A percentile compares a stretch with the other conserved stretches of the same genome.
Evolutionary conservation across 2,329 filamentous ascomycete species (phyloP).

Genomic region (Beauveria medogensis): DNA sequence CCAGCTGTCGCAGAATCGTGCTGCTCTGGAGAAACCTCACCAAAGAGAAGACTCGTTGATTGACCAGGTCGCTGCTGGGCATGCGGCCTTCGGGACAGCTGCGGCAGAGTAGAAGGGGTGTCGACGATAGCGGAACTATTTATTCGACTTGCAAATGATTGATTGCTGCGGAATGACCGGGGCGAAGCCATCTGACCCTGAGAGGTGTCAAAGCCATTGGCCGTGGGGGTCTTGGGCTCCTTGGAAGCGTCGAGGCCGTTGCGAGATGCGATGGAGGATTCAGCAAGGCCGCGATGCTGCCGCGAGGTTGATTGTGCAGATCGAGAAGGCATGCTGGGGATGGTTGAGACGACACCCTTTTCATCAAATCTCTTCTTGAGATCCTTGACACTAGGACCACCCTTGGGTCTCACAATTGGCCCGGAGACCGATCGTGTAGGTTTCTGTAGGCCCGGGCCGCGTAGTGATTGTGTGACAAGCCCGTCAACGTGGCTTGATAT

Average conservation of each 20-base stretch:
- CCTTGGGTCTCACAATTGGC: conserved; percentile 38
- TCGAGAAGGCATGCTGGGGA: conserved; percentile 26
- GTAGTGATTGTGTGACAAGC: conserved; percentile 32
- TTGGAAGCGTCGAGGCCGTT: neutral
- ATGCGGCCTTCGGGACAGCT: conserved; percentile 23
- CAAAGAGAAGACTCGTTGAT: conserved; percentile 57
- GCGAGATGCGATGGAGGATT: conserved; percentile 1
- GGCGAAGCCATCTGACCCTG: neutral
- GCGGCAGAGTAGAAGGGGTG: neutral
- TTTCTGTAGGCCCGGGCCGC: conserved; percentile 31
- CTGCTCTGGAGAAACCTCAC: conserved; percentile 60
- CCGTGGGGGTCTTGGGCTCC: conserved; percentile 24
- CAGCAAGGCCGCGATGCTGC: neutral
- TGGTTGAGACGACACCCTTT: conserved; percentile 30
- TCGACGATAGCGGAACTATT: conserved; percentile 33
- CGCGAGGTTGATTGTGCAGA: neutral
- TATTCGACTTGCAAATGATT: conserved; percentile 54
- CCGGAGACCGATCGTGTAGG: conserved; percentile 47
- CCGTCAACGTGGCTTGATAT: conserved; percentile 38
- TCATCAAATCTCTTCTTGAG: conserved; percentile 73
- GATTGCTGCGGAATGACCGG: conserved; percentile 34
- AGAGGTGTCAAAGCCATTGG: conserved; percentile 17
- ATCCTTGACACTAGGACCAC: conserved; percentile 68
- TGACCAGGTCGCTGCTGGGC: conserved; percentile 26
- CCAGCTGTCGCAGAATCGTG: conserved; percentile 44